Evolutionary conservation across 2,329 filamentous ascomycete genomes (phyloP), one percentile per base, ranked within the genome.

Genomic region (Aspergillus melleus): DNA sequence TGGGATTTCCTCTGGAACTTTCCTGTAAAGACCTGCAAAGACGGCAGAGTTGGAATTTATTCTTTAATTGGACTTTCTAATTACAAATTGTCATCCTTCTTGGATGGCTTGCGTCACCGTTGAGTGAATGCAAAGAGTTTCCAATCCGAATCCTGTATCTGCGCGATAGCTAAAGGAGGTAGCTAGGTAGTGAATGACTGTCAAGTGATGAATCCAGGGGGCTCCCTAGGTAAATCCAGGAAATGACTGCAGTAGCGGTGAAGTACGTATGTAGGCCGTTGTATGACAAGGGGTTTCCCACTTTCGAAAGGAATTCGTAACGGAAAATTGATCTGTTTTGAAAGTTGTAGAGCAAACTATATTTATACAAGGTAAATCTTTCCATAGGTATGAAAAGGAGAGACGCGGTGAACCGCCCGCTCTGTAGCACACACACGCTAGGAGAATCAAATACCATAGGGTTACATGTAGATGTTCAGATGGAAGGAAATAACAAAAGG

Each of bases 401-500:
- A 39, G 42, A 57, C 39, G 47, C 44, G 49, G 29, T 47, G 24
- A 22, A 57, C 49, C 50, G 30, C 32, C 51, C 22, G 39, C 19
- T 26, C 32, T 55, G n/a, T 32, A 55, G 32, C 47, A 29, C 39
- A 22, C 39, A 52, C 55, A 57, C 47, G 49, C 22, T 46, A 24
- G 39, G 47, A 51, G 29, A 44, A 32, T 49, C 36, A 42, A 54
- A 60, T 57, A 42, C 54, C 52, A 55, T 63, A 63, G 61, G 59
- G 53, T 60, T 66, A 68, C 61, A 66, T 57, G 60, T 60, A 57
- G 57, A 60, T 52, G 52, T 60, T 68, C 49, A 52, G 39, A 52
- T 42, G 57, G 52, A 46, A 58, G 51, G 49, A 56, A 29, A 42
- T 22, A 57, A 42, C 24, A 57, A 59, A 47, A 44, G 14, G 47